Base-by-base conservation (phyloP, 768 basidiomycete species). In the Amanita muscaria region DNA sequence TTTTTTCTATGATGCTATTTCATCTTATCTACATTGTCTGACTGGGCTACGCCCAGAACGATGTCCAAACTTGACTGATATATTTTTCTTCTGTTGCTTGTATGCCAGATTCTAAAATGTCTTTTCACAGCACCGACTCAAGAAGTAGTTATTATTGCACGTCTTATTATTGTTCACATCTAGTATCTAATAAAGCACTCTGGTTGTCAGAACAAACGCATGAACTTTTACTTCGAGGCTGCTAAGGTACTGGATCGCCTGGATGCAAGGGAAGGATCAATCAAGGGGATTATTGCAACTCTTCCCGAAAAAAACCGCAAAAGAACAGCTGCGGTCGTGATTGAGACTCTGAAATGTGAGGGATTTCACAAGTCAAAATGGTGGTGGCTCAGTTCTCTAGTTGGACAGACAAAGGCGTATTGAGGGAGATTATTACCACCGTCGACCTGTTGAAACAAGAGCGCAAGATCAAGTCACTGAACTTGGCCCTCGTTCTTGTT, bases 171-270 rank as follows among this genome's bases (percentile, higher is more conserved):
- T 22, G 22, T 39, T 32, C 18, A 21, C 18, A n/a, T 27, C 34
- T 12, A 23, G 15, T 38, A 22, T 35, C 44, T 46, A 39, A 46
- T 46, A 39, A 30, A 46, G 10, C 16, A n/a, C 24, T n/a, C 30
- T 12, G 7, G 27, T 21, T 31, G 37, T 46, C 30, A 34, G 36
- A 35, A 30, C 35, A 9, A 21, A 29, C 16, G 2, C 64, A 94
- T 96, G 92, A 93, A 93, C 70, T 92, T 94, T 68, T 96, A 96
- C 69, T 90, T 90, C 68, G 83, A 88, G 61, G 88, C 90, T 52
- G 83, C 83, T 52, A 73, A 80, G 56, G 73, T 80, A 4, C 69
- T 97, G 54, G 90, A 94, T 59, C 82, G 81, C 53, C 73, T 97
- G 48, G 87, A 93, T 59, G 75, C 79, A 34, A 91, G 85, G 60